phyloP scores from a whole-genome alignment of 352 stramenopile species.

The Phytophthora pini region DNA sequence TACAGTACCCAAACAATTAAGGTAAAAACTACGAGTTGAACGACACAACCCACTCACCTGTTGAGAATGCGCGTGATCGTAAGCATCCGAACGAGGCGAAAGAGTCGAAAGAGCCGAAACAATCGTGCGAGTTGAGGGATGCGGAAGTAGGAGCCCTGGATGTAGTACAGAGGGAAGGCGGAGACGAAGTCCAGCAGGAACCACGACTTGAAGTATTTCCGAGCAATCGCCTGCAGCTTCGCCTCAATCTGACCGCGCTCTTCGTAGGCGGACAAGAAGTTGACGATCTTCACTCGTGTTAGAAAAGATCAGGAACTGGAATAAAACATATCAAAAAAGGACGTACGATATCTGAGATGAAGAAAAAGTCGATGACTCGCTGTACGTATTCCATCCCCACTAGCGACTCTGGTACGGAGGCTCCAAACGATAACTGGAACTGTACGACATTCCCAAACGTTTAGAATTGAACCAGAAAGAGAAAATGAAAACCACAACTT shows the following conservation, averaged over 20 bases:
- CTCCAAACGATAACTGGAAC: conserved; percentile 76
- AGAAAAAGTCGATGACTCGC: conserved; percentile 68
- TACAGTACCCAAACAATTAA: conserved; percentile 6
- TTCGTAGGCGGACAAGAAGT: conserved; percentile 79
- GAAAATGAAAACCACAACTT: conserved; percentile 18
- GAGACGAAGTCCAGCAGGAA: conserved; percentile 81
- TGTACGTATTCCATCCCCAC: conserved; percentile 61
- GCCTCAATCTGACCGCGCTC: conserved; percentile 64
- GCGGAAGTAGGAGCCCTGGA: conserved; percentile 64
- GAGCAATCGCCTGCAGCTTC: conserved; percentile 48
- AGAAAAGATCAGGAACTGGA: not conserved
- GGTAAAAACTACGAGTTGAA: not conserved
- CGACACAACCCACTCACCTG: conserved; percentile 26
- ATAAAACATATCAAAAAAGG: not conserved
- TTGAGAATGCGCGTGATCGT: conserved; percentile 78
- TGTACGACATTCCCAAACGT: conserved; percentile 15
- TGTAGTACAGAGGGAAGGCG: conserved; percentile 74
- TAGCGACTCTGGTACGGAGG: conserved; percentile 21
- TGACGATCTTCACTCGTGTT: conserved; percentile 48
- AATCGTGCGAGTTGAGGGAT: conserved; percentile 67
- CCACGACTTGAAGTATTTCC: conserved; percentile 74
- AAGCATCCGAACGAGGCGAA: conserved; percentile 72
- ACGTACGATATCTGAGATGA: conserved; percentile 77
- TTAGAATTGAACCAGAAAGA: not conserved
- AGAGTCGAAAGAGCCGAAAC: conserved; percentile 70